These are phyloP conservation scores for Ceratocystis cubensis DNA, from an alignment of 2,329 filamentous ascomycete genomes.

Conservation along the genomic window DNA sequence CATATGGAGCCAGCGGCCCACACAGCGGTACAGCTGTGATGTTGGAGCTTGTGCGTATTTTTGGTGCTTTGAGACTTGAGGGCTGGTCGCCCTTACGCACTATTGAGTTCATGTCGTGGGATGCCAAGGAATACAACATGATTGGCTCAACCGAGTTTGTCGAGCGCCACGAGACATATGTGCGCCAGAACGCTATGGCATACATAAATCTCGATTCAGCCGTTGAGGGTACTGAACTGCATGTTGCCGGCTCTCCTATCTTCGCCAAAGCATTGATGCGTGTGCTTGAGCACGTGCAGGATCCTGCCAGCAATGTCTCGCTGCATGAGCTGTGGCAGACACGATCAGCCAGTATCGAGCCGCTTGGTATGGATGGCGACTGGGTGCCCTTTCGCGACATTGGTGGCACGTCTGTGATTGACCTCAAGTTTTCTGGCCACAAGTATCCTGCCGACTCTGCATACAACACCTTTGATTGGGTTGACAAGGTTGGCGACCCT, in stretches of 20 bases:
- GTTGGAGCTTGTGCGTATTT: conserved; percentile 74
- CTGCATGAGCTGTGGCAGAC: conserved; percentile 66
- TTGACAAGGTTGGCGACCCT: conserved; percentile 67
- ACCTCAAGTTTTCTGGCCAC: conserved; percentile 63
- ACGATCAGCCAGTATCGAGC: conserved; percentile 47
- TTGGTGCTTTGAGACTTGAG: conserved; percentile 60
- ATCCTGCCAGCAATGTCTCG: conserved; percentile 59
- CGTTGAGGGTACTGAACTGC: conserved; percentile 48
- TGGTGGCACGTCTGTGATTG: conserved; percentile 74
- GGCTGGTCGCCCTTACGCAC: conserved; percentile 90
- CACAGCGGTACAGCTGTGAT: conserved; percentile 83
- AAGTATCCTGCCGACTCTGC: conserved; percentile 64
- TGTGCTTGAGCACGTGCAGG: conserved; percentile 59
- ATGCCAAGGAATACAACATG: conserved; percentile 83
- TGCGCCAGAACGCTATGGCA: conserved; percentile 64
- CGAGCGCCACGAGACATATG: conserved; percentile 61
- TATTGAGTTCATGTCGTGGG: conserved; percentile 95
- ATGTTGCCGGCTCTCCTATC: conserved; percentile 67
- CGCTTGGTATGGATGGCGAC: conserved; percentile 64
- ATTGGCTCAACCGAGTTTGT: conserved; percentile 93
- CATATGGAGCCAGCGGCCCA: conserved; percentile 73
- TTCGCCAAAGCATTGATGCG: conserved; percentile 60
- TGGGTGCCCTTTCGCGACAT: conserved; percentile 86
- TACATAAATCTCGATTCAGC: conserved; percentile 88
- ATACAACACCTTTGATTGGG: conserved; percentile 84